Conservation (phyloP, 2,329 filamentous ascomycete genomes). For the Helotiales sp. region DNA sequence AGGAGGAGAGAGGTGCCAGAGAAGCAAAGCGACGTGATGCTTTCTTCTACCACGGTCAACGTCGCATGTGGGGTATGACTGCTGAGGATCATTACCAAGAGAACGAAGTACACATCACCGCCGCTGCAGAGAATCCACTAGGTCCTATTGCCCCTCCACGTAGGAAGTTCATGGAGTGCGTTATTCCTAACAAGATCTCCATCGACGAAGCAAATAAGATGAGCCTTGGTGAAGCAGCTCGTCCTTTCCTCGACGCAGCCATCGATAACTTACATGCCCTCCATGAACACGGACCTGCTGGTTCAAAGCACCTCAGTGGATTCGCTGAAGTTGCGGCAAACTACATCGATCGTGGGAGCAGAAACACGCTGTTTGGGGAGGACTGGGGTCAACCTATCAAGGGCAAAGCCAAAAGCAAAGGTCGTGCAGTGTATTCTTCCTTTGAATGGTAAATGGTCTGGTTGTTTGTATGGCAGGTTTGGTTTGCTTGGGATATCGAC, state of each 20-base stretch:
- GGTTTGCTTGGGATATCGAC: neutral
- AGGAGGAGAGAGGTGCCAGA: slow-evolving; percentile 10
- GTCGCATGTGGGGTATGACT: slow-evolving; percentile 28
- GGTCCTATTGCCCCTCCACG: slow-evolving; percentile 22
- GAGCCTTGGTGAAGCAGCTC: slow-evolving; percentile 21
- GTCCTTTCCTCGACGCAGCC: slow-evolving; percentile 28
- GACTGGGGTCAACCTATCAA: slow-evolving; percentile 24
- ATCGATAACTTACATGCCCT: slow-evolving; percentile 32
- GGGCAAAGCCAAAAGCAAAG: too few relatives aligned
- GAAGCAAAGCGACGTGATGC: slow-evolving; percentile 25
- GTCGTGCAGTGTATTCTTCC: neutral
- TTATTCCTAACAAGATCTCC: slow-evolving; percentile 19
- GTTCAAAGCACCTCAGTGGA: slow-evolving; percentile 21
- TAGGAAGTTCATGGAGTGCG: slow-evolving; percentile 11
- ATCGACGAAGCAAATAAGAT: slow-evolving; percentile 28
- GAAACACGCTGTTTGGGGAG: slow-evolving; percentile 32
- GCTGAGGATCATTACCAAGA: slow-evolving; percentile 18
- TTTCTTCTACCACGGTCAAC: slow-evolving; percentile 32
- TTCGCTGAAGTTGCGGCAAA: slow-evolving; percentile 24
- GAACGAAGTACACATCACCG: neutral
- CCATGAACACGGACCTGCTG: slow-evolving; percentile 19
- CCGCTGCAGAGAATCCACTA: slow-evolving; percentile 9
- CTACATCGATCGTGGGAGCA: slow-evolving; percentile 31
- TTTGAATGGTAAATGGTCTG: neutral
- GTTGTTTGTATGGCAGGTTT: neutral